Evolutionary conservation across 306 rosid genomes (phyloP).

Genomic region (Inga oerstediana): DNA sequence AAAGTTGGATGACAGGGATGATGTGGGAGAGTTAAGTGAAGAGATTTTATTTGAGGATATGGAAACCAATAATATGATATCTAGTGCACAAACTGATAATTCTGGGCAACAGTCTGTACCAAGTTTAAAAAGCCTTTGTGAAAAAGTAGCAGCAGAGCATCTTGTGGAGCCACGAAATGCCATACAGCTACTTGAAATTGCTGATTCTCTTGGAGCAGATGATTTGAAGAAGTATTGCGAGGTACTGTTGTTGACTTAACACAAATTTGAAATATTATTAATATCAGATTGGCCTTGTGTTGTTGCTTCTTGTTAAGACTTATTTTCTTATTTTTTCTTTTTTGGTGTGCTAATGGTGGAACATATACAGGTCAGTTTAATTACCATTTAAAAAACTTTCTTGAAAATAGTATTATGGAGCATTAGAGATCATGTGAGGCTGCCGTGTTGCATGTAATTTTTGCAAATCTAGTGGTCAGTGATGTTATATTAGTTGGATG

Average conservation of each 20-base stretch:
- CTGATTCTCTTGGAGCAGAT: slow-evolving; percentile 81
- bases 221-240: slow-evolving; percentile 84
- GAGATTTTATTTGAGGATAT: slow-evolving; percentile 63
- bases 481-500: slow-evolving; percentile 1
- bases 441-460: slow-evolving; percentile 18
- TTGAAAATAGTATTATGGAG: slow-evolving; percentile 4
- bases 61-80: slow-evolving; percentile 43
- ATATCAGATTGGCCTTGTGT: neutral
- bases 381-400: neutral
- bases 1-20: slow-evolving; percentile 44
- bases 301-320: slow-evolving; percentile 21
- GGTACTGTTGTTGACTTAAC: slow-evolving; percentile 48
- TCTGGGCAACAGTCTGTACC: slow-evolving; percentile 52
- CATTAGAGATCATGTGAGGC: neutral
- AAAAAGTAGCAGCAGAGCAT: slow-evolving; percentile 82
- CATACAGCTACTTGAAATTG: slow-evolving; percentile 81
- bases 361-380: neutral
- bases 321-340: neutral
- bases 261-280: slow-evolving; percentile 10
- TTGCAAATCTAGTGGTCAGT: slow-evolving; percentile 9
- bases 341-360: slow-evolving; percentile 5
- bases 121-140: slow-evolving; percentile 85
- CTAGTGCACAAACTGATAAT: slow-evolving; percentile 42
- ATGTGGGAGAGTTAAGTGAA: slow-evolving; percentile 65
- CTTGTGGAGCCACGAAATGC: slow-evolving; percentile 97